Evolutionary conservation across 2,329 filamentous ascomycete species (phyloP).

Genomic region (Aspergillus hiratsukae): DNA sequence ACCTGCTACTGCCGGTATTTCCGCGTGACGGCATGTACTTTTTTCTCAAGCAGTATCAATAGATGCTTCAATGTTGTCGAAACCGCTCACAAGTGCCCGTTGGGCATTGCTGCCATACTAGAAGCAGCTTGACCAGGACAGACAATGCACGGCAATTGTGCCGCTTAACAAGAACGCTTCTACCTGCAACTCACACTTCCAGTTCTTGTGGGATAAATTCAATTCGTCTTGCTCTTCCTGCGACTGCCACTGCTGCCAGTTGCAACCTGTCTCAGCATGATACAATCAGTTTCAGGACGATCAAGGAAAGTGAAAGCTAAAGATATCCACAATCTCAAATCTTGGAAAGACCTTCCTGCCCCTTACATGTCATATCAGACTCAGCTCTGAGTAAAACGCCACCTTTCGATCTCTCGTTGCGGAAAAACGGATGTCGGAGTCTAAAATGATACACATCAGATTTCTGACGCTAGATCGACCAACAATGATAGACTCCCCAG

Average conservation of each 20-base stretch:
- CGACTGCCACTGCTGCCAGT: background rate
- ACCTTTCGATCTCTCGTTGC: background rate
- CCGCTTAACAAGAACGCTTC: no score
- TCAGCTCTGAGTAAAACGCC: background rate
- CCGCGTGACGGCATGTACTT: no score
- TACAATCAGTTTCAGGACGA: background rate
- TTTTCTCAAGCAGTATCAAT: no score
- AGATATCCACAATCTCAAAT: background rate
- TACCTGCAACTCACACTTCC: background rate
- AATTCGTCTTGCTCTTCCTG: background rate
- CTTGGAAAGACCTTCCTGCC: background rate
- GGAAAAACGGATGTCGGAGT: background rate
- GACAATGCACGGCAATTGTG: background rate
- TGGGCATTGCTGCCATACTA: background rate
- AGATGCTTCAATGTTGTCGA: background rate
- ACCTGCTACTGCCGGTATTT: no score
- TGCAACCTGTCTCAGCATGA: background rate
- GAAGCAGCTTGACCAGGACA: background rate
- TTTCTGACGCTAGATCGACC: background rate
- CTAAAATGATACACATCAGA: background rate
- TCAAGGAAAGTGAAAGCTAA: background rate
- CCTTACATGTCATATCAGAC: background rate
- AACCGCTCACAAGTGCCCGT: background rate
- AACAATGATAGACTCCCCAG: slow-evolving; percentile 11
- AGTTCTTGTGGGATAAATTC: background rate